These are phyloP conservation scores for Cryphonectria japonica DNA, from an alignment of 2,329 filamentous ascomycete species.

Conservation along the genomic window DNA sequence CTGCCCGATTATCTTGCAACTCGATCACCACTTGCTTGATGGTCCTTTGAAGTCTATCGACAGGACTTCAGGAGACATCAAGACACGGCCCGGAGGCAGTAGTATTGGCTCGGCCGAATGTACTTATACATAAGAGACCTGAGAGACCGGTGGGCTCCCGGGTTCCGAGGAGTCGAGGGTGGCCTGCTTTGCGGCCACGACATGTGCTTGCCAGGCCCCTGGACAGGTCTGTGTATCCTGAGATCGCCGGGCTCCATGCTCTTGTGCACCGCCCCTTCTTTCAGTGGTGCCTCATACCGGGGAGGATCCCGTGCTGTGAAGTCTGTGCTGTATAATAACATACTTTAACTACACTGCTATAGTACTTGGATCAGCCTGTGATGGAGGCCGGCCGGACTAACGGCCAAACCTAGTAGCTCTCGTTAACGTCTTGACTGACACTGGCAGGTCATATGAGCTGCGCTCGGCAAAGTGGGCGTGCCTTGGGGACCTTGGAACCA, in stretches of 20 bases:
- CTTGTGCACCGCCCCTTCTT: neutral
- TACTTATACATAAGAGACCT: constrained; percentile 15
- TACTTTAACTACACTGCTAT: neutral
- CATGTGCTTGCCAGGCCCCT: neutral
- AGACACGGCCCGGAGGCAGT: constrained; percentile 5
- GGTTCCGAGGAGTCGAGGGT: neutral
- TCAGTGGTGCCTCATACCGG: neutral
- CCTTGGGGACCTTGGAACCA: neutral
- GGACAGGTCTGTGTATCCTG: neutral
- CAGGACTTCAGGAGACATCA: constrained; percentile 11
- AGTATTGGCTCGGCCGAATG: constrained; percentile 19
- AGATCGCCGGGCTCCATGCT: neutral
- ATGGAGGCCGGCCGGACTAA: neutral
- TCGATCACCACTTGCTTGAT: constrained; percentile 11
- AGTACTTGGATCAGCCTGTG: neutral
- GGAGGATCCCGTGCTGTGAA: neutral
- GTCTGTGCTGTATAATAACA: neutral
- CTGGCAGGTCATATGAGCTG: constrained; percentile 9
- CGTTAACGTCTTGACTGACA: neutral
- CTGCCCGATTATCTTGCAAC: constrained; percentile 8
- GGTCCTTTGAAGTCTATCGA: neutral
- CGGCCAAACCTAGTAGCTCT: neutral
- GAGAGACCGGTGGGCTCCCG: neutral
- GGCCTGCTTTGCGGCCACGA: neutral
- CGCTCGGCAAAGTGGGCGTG: neutral